Conservation (phyloP, 192 early-diverging fungal genomes). For the Mortierella antarctica region DNA sequence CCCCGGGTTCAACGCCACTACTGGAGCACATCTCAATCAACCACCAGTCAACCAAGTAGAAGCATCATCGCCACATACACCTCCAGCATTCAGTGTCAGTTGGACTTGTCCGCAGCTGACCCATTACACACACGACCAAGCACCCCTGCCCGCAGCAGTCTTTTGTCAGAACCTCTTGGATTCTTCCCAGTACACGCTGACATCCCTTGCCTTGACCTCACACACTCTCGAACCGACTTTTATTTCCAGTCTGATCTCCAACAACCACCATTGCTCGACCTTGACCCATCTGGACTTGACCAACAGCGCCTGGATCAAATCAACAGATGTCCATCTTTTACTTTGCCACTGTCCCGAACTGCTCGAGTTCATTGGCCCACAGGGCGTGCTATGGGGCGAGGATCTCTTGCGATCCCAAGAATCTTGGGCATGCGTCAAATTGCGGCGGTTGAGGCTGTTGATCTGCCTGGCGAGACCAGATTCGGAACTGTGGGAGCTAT, state of each 20-base stretch:
- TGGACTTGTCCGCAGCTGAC: slow-evolving; percentile 24
- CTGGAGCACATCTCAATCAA: background rate
- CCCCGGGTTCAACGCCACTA: background rate
- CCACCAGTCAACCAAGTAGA: background rate
- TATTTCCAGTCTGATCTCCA: background rate
- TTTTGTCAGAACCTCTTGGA: slow-evolving; percentile 14
- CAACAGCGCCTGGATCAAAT: slow-evolving; percentile 11
- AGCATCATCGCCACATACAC: background rate
- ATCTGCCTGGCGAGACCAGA: slow-evolving; percentile 30
- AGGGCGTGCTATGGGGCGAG: slow-evolving; percentile 29
- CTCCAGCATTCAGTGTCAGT: slow-evolving; percentile 1
- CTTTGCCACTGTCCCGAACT: slow-evolving; percentile 18
- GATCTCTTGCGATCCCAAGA: background rate
- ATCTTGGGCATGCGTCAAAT: slow-evolving; percentile 15
- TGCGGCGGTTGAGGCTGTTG: slow-evolving; percentile 9
- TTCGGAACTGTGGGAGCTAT: slow-evolving; percentile 24
- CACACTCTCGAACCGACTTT: slow-evolving; percentile 1
- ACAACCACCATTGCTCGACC: background rate
- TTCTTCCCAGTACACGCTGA: background rate
- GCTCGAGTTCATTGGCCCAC: slow-evolving; percentile 20
- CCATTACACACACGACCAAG: background rate
- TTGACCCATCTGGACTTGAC: slow-evolving; percentile 11
- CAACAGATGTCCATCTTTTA: slow-evolving; percentile 4
- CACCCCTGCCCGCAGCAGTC: background rate
- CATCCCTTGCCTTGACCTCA: background rate